Evolutionary conservation across 1,284 basidiomycete species (phyloP), one percentile per base, ranked within the genome.

Genomic region (Boletellus deceptivus): DNA sequence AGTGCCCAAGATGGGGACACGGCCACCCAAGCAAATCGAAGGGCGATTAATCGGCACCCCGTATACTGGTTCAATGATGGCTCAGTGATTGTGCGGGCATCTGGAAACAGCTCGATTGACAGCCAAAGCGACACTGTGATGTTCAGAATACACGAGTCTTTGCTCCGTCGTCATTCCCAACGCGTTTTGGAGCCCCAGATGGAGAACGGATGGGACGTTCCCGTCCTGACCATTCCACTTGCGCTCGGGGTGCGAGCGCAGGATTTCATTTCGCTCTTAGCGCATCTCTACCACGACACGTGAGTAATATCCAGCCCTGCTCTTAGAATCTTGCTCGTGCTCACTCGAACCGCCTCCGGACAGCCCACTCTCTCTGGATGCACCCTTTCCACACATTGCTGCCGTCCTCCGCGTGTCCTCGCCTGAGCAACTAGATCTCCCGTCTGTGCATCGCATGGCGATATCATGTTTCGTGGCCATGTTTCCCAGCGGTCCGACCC

Each of bases 41-140:
- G 47, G 29, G 8, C 16, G 14, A 38, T 11, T 8, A 35, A 40
- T 38, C 65, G 43, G 40, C 78, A 82, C 60, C 70, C 72, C 1
- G 64, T 65, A 11, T 85, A 78, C 60, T 87, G 82, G 82, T 77
- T 85, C 48, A 72, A 80, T 22, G 83, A 87, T 58, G 84, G 81
- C 46, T 78, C 79, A 13, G 59, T 85, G 16, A 63, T 82, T 38
- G 60, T 87, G 34, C 69, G 68, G 44, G 69, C 74, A 25, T 27
- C 46, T 17, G n/a, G 46, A 2, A 31, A 48, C 29, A 31, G 29
- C 27, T 44, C 42, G 11, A 7, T 22, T 29, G 43, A 52, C 11
- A 42, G 18, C 18, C 44, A 50, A 40, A 39, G 46, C 6, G 63
- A 72, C 48, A 58, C 72, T 10, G 60, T 72, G 35, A 56, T 71